Percentiles rank a stretch among this genome's conserved stretches.
phyloP scores from a whole-genome alignment of 345 rosid species.

The Raphanus raphanistrum region DNA sequence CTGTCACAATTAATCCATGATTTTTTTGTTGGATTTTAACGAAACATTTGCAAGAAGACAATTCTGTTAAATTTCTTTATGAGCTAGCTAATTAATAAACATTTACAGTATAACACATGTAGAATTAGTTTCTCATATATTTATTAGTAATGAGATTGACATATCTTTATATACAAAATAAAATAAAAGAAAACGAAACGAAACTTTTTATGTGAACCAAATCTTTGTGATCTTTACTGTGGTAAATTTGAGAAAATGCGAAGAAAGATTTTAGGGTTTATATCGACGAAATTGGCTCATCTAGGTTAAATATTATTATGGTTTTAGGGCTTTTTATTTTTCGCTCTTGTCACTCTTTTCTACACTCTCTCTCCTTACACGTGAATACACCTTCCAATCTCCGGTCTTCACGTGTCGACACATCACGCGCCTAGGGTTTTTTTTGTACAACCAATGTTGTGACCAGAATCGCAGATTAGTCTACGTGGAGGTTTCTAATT shows the following conservation, averaged over 20 bases:
- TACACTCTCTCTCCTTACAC: neutral
- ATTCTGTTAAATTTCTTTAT: too few relatives aligned
- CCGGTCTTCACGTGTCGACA: neutral
- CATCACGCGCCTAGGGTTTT: neutral
- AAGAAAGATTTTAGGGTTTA: neutral
- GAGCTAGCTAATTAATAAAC: too few relatives aligned
- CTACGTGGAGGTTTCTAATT: neutral
- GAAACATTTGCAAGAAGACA: neutral
- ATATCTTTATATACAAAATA: neutral
- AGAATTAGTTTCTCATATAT: neutral
- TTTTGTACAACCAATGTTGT: neutral
- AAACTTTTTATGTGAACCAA: neutral
- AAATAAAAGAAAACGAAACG: neutral
- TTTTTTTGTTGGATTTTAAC: neutral
- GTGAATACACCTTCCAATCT: neutral
- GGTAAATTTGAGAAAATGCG: neutral
- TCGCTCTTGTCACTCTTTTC: neutral
- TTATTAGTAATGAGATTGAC: neutral
- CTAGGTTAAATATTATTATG: neutral
- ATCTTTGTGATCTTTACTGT: neutral
- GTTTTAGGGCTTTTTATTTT: neutral
- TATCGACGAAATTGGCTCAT: neutral
- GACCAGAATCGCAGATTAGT: neutral
- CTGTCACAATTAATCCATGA: neutral
- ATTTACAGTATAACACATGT: neutral